Evolutionary conservation across 2,329 filamentous ascomycete species (phyloP).

Genomic region (Thelonectria blattea): DNA sequence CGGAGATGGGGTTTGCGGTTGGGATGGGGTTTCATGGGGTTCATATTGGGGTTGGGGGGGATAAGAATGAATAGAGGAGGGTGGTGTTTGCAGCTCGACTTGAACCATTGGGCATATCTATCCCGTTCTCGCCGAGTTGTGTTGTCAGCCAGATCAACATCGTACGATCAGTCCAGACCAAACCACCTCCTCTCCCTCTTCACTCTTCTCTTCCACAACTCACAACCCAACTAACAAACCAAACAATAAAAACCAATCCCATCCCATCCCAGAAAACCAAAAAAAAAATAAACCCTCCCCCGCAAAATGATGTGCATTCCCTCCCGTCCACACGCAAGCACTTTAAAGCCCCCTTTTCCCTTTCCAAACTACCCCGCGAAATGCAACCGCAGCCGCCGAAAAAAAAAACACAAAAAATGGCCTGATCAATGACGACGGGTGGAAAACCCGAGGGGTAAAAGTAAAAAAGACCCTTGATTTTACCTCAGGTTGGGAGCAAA

Average conservation of each 20-base stretch:
- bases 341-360: not conserved
- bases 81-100: too few relatives aligned
- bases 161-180: not conserved
- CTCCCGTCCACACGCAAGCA: not conserved
- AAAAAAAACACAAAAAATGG: constrained; percentile 26
- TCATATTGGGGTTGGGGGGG: constrained; percentile 42
- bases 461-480: not conserved
- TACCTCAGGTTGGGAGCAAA: not conserved
- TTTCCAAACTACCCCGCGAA: constrained; percentile 33
- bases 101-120: not conserved
- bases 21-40: constrained; percentile 70
- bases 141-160: not conserved
- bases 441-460: not conserved
- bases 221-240: too few relatives aligned
- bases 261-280: not conserved
- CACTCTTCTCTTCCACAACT: not conserved
- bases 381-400: constrained; percentile 33
- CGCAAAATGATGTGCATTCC: not conserved
- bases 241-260: too few relatives aligned
- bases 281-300: not conserved
- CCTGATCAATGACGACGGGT: constrained; percentile 26
- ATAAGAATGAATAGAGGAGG: too few relatives aligned
- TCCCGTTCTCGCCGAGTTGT: not conserved
- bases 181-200: not conserved
- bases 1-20: constrained; percentile 66